These are phyloP conservation scores for Xerocomus potaroensis DNA, from an alignment of 768 basidiomycete species.

Conservation along the genomic window DNA sequence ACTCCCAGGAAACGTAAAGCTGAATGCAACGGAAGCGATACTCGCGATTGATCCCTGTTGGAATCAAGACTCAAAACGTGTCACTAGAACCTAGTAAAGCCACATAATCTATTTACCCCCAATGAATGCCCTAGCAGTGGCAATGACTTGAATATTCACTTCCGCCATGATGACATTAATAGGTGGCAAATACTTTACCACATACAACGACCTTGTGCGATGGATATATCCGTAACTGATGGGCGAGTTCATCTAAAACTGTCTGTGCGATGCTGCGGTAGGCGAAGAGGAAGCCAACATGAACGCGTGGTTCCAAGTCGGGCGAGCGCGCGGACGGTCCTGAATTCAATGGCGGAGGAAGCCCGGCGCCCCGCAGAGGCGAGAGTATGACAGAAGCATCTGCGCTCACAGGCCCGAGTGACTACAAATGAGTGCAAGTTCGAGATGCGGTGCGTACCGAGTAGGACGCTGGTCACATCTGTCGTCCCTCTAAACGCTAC, in stretches of 20 bases:
- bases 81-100: background rate
- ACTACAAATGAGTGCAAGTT: background rate
- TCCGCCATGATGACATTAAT: background rate
- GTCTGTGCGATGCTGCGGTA: constrained; percentile 32
- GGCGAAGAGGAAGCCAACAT: constrained; percentile 34
- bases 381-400: constrained; percentile 21
- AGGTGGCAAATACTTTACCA: constrained; percentile 21
- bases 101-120: constrained; percentile 25
- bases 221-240: constrained; percentile 31
- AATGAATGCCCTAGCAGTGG: constrained; percentile 40
- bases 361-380: constrained; percentile 21
- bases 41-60: constrained; percentile 36
- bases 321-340: background rate
- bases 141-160: too few relatives aligned
- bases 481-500: constrained; percentile 40
- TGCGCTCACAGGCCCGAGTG: constrained; percentile 1
- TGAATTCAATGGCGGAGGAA: constrained; percentile 16
- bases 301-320: constrained; percentile 26
- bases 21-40: constrained; percentile 34
- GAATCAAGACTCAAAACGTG: constrained; percentile 4
- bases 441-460: constrained; percentile 10
- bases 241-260: constrained; percentile 27
- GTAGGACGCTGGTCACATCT: constrained; percentile 17
- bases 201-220: constrained; percentile 32
- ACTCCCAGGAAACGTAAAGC: constrained; percentile 26